Evolutionary conservation across 2,329 filamentous ascomycete genomes (phyloP), one percentile per base, ranked within the genome.

Genomic region (Aspergillus pseudoglaucus): DNA sequence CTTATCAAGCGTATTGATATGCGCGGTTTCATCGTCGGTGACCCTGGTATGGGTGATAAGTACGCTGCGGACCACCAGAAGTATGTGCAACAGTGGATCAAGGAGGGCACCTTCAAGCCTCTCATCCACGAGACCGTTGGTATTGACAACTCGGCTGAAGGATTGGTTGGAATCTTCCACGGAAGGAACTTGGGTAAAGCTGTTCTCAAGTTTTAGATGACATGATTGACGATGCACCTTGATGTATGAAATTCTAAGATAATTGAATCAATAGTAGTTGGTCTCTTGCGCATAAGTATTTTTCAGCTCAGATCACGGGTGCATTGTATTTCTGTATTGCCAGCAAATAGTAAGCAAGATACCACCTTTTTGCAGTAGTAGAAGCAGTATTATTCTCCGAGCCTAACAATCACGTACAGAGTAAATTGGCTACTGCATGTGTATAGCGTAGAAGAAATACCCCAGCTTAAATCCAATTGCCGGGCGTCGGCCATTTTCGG

Each of bases 121-220:
- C 82, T 84, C 70, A 74, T 85, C 52, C 73, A 78, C 58, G 72
- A 87, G 49, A 89, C 84, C 0, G 76, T 84, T 46, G 88, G 88
- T 17, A 90, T 94, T 50, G 89, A 94, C 52, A 83, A 87, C 52
- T 84, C 84, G 1, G 73, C 81, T 5, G 80, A 90, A 48, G 89
- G 85, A 0, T 76, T 94, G 51, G 69, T 91, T 10, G 86, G 82
- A 10, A 83, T 94, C 74, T 76, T 93, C 47, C 66, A 80, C 60
- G 89, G 89, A 42, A 79, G 86, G 68, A 94, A 94, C 74, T 87
- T 90, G 69, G 89, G 89, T 57, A 95, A 95, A 79, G 86, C 88
- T 14, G 79, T 93, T 18, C 61, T 93, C 59, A 86, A 88, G 75
- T 80, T 85, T 33, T 57, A 82, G 71, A 43, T 77, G n/a, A 39